Conservation (phyloP, 352 stramenopile species). For the Phytopythium ostracodes region DNA sequence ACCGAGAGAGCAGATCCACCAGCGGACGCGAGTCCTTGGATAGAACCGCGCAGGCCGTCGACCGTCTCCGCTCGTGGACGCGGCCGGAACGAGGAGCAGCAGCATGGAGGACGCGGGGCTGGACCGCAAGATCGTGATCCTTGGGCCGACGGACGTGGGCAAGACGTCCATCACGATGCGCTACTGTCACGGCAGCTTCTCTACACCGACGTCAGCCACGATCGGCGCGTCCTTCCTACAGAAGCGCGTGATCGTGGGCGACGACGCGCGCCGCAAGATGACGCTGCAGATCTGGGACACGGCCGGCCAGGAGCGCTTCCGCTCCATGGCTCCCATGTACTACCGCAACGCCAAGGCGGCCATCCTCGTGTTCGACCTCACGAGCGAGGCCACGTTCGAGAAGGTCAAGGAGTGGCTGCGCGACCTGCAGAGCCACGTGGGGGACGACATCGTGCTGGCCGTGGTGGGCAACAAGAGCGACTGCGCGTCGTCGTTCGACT, state of each 20-base stretch:
- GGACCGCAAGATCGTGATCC: conserved; percentile 87
- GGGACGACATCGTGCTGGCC: conserved; percentile 74
- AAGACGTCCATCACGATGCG: conserved; percentile 89
- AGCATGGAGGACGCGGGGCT: conserved; percentile 83
- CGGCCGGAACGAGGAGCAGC: too few relatives aligned
- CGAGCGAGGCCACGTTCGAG: conserved; percentile 71
- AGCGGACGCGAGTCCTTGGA: too few relatives aligned
- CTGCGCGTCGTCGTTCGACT: conserved; percentile 58
- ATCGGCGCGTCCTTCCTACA: conserved; percentile 87
- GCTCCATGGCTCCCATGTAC: conserved; percentile 89
- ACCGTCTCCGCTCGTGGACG: too few relatives aligned
- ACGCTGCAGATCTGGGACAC: conserved; percentile 89
- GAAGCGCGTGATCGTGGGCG: conserved; percentile 74
- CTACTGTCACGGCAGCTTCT: conserved; percentile 85
- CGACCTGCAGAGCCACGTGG: conserved; percentile 76
- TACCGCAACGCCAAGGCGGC: conserved; percentile 87
- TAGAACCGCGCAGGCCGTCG: too few relatives aligned
- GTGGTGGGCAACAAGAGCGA: conserved; percentile 86
- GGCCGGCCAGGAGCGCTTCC: conserved; percentile 72
- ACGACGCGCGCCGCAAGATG: conserved; percentile 66
- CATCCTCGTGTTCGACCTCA: conserved; percentile 85
- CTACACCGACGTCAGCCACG: conserved; percentile 77
- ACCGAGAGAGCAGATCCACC: too few relatives aligned
- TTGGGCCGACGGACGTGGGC: conserved; percentile 85
- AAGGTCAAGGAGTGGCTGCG: conserved; percentile 87